Percentiles rank a stretch among this genome's conserved stretches.
Evolutionary conservation across 2,329 filamentous ascomycete genomes (phyloP).

Genomic region (Epichloe typhina): DNA sequence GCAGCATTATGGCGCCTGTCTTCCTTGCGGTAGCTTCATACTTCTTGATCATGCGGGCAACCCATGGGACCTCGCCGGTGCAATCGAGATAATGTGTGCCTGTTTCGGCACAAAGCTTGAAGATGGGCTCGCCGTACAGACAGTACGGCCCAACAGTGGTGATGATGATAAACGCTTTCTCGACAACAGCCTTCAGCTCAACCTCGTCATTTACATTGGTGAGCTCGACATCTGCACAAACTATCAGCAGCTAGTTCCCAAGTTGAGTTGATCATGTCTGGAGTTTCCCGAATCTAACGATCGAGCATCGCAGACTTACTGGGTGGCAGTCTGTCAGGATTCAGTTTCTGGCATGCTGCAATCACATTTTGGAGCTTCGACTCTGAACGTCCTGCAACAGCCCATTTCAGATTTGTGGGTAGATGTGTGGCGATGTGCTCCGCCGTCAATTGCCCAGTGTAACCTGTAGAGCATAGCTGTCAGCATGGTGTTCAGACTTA

Average conservation of each 20-base stretch:
- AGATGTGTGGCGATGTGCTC: conserved; percentile 60
- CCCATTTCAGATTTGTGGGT: conserved; percentile 74
- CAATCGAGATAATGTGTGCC: conserved; percentile 54
- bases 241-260: background rate
- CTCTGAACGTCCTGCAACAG: conserved; percentile 69
- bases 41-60: conserved; percentile 45
- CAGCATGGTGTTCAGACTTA: background rate
- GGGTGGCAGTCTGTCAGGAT: conserved; percentile 57
- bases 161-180: conserved; percentile 44
- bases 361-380: conserved; percentile 60
- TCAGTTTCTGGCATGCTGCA: conserved; percentile 50
- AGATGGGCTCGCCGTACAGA: conserved; percentile 41
- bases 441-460: conserved; percentile 66
- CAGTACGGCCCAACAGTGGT: conserved; percentile 47
- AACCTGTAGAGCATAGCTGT: conserved; percentile 39
- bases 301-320: conserved; percentile 31
- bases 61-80: conserved; percentile 47
- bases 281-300: background rate
- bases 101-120: conserved; percentile 47
- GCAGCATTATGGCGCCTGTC: conserved; percentile 45
- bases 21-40: conserved; percentile 39
- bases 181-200: conserved; percentile 34
- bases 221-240: conserved; percentile 35
- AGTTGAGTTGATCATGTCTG: background rate
- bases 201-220: conserved; percentile 31